These are phyloP conservation scores for Sclerotinia trifoliorum DNA, from an alignment of 2,329 filamentous ascomycete species.

Conservation along the genomic window DNA sequence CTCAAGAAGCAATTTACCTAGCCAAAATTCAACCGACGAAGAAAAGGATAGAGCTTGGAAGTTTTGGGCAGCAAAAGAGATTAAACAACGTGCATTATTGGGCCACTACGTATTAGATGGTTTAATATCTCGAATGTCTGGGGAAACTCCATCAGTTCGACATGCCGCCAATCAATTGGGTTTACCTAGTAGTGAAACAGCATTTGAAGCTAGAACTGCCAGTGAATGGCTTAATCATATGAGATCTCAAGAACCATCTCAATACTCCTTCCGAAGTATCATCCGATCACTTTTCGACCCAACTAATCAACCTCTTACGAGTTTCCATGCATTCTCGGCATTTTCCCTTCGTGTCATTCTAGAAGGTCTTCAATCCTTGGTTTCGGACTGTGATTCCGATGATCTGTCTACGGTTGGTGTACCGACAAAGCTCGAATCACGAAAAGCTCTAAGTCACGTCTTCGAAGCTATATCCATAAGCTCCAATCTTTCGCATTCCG, in stretches of 20 bases:
- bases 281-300: slow-evolving; percentile 44
- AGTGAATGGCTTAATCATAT: slow-evolving; percentile 45
- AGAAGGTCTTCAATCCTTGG: slow-evolving; percentile 46
- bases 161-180: slow-evolving; percentile 45
- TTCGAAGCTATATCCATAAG: slow-evolving; percentile 43
- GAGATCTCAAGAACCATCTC: slow-evolving; percentile 37
- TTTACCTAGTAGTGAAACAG: slow-evolving; percentile 44
- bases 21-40: slow-evolving; percentile 36
- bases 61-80: slow-evolving; percentile 46
- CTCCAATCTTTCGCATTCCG: slow-evolving; percentile 38
- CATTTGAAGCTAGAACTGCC: slow-evolving; percentile 44
- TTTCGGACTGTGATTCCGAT: slow-evolving; percentile 44
- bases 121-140: slow-evolving; percentile 46
- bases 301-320: slow-evolving; percentile 30
- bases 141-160: slow-evolving; percentile 44
- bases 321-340: slow-evolving; percentile 41
- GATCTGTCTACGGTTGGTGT: slow-evolving; percentile 43
- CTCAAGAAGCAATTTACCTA: slow-evolving; percentile 40
- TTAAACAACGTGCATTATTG: slow-evolving; percentile 46
- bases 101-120: slow-evolving; percentile 48
- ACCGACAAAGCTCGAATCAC: slow-evolving; percentile 43
- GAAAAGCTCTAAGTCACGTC: slow-evolving; percentile 43
- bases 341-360: slow-evolving; percentile 46
- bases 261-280: slow-evolving; percentile 44
- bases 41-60: slow-evolving; percentile 46